Percentiles rank a stretch among this genome's conserved stretches.
Conservation (phyloP, 768 basidiomycete genomes). For the Ramaria rubella region DNA sequence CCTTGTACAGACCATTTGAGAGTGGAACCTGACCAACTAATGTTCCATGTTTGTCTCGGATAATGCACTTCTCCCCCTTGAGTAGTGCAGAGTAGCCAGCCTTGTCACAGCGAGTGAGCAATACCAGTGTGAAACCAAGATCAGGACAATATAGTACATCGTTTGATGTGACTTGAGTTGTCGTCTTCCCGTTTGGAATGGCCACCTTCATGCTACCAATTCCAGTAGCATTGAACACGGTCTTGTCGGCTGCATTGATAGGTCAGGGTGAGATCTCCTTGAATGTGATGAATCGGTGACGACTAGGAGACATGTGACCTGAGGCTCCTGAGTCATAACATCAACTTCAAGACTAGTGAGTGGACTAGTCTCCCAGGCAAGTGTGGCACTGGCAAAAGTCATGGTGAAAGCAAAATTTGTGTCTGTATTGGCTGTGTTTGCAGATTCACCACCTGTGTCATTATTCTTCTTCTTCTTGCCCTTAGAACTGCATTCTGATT, state of each 20-base stretch:
- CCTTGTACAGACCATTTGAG: slow-evolving; percentile 22
- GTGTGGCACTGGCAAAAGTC: background rate
- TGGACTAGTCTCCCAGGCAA: background rate
- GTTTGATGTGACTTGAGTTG: slow-evolving; percentile 18
- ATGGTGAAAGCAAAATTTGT: too few relatives aligned
- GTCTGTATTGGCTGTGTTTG: too few relatives aligned
- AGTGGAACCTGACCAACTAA: too few relatives aligned
- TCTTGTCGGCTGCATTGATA: slow-evolving; percentile 25
- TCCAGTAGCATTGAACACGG: slow-evolving; percentile 25
- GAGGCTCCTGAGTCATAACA: slow-evolving; percentile 30
- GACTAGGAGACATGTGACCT: slow-evolving; percentile 31
- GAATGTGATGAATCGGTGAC: slow-evolving; percentile 27
- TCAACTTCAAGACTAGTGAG: background rate
- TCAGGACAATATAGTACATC: slow-evolving; percentile 32
- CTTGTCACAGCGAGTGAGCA: slow-evolving; percentile 31
- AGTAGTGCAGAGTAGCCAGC: slow-evolving; percentile 24
- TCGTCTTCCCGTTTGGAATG: slow-evolving; percentile 27
- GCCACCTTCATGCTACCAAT: slow-evolving; percentile 28
- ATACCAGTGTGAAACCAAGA: slow-evolving; percentile 32
- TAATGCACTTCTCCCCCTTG: too few relatives aligned
- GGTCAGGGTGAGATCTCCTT: too few relatives aligned
- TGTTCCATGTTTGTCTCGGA: too few relatives aligned
- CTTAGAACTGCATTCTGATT: background rate
- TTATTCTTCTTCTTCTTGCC: background rate
- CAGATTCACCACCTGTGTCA: too few relatives aligned